Evolutionary conservation across 352 stramenopile genomes (phyloP).

Genomic region (Globisporangium spinosum): DNA sequence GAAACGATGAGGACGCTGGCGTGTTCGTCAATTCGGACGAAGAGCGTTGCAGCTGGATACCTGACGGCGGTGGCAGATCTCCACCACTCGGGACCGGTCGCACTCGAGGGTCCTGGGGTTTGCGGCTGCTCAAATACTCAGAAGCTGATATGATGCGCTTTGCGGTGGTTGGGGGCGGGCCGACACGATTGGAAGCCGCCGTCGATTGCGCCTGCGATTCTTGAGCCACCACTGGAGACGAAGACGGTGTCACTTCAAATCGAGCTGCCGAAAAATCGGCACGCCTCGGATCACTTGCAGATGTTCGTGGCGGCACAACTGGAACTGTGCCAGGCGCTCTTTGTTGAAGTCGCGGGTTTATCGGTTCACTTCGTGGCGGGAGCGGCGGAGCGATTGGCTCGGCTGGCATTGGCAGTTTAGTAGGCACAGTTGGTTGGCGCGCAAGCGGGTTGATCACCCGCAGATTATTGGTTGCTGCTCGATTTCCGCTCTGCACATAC

Average conservation of each 20-base stretch:
- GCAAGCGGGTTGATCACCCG: slow-evolving; percentile 13
- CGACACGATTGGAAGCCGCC: not conserved
- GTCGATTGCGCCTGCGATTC: not conserved
- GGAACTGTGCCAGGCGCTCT: not conserved
- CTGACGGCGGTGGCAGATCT: not conserved
- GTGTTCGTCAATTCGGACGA: slow-evolving; percentile 6
- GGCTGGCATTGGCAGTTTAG: not conserved
- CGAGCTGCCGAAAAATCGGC: not conserved
- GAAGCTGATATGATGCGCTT: slow-evolving; percentile 16
- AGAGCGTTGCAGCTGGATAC: slow-evolving; percentile 1
- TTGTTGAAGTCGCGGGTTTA: not conserved
- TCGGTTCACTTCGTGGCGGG: not conserved
- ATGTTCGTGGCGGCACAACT: not conserved
- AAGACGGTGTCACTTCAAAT: slow-evolving; percentile 8
- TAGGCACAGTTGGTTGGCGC: slow-evolving; percentile 14
- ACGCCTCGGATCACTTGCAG: slow-evolving; percentile 1
- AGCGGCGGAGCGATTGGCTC: not conserved
- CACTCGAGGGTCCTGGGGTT: slow-evolving; percentile 14
- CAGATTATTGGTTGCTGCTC: slow-evolving; percentile 22
- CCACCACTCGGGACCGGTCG: not conserved
- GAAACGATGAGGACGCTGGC: not conserved
- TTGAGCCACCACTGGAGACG: slow-evolving; percentile 2
- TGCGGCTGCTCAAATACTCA: slow-evolving; percentile 16
- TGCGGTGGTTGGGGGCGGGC: not conserved
- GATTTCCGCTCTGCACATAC: slow-evolving; percentile 71